phyloP scores from a whole-genome alignment of 2,329 filamentous ascomycete species.

The Colletotrichum noveboracense region DNA sequence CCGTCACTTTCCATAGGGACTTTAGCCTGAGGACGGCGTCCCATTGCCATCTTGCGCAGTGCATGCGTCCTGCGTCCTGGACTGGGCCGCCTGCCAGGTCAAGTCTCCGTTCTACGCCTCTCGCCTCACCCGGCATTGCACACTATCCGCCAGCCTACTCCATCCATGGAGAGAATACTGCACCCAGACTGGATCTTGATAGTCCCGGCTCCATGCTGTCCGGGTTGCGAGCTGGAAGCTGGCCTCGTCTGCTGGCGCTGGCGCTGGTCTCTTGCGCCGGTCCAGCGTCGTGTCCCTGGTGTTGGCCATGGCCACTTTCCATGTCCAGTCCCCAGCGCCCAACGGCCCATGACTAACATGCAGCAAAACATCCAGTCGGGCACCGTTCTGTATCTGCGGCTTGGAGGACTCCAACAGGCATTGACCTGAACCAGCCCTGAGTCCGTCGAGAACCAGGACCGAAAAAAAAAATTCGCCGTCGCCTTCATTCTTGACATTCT shows the following conservation, averaged over 20 bases:
- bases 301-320: background rate
- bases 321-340: background rate
- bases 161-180: background rate
- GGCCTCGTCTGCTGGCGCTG: background rate
- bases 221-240: background rate
- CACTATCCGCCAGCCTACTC: background rate
- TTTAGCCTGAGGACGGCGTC: background rate
- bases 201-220: background rate
- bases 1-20: background rate
- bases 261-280: background rate
- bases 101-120: background rate
- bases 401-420: conserved; percentile 16
- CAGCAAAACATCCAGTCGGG: background rate
- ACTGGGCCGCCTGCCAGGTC: conserved; percentile 5
- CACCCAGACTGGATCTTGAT: background rate
- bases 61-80: conserved; percentile 8
- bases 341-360: background rate
- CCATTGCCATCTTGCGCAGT: conserved; percentile 1
- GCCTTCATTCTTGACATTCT: background rate
- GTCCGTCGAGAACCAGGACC: background rate
- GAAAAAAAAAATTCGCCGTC: background rate
- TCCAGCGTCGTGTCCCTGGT: background rate
- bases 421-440: background rate
- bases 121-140: conserved; percentile 11
- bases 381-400: background rate